These are phyloP conservation scores for Leishmania major DNA, from an alignment of 208 protist genomes.

Conservation along the genomic window DNA sequence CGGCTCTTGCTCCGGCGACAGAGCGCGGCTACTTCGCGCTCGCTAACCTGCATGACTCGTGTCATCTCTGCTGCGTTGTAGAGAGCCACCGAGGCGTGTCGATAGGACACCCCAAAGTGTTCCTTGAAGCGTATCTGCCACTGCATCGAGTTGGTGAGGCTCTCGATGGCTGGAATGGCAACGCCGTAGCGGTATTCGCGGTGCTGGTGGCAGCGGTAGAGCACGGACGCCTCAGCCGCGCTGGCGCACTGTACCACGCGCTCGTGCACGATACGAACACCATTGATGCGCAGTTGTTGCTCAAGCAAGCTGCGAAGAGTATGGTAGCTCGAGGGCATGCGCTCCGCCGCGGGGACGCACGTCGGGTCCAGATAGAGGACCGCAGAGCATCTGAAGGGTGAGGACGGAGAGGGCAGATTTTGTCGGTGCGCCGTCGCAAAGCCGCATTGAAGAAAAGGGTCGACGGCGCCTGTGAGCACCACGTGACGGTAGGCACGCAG, in stretches of 20 bases:
- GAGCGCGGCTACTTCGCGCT: conserved; percentile 25
- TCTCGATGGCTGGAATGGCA: conserved; percentile 36
- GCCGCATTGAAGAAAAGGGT: conserved; percentile 12
- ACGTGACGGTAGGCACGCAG: conserved; percentile 18
- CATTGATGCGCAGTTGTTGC: conserved; percentile 24
- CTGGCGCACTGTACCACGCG: conserved; percentile 24
- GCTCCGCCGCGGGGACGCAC: background rate
- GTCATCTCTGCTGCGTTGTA: conserved; percentile 37
- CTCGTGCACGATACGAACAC: conserved; percentile 23
- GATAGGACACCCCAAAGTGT: conserved; percentile 27
- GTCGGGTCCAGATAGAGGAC: conserved; percentile 33
- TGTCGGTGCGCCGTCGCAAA: conserved; percentile 11
- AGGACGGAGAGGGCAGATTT: background rate
- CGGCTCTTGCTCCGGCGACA: conserved; percentile 17
- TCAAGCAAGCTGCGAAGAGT: conserved; percentile 20
- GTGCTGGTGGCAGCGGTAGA: conserved; percentile 40
- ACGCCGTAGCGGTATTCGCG: conserved; percentile 60
- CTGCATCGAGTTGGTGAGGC: conserved; percentile 8
- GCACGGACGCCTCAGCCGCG: conserved; percentile 26
- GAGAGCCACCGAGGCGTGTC: conserved; percentile 13
- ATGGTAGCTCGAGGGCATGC: background rate
- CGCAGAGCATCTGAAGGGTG: conserved; percentile 9
- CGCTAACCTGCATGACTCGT: conserved; percentile 10
- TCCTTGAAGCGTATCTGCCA: conserved; percentile 22
- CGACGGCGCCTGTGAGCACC: conserved; percentile 13